A percentile compares a stretch with the other conserved stretches of the same genome.
phyloP scores from a whole-genome alignment of 805 yeast genomes.

The Jamesozyma spencerorum region DNA sequence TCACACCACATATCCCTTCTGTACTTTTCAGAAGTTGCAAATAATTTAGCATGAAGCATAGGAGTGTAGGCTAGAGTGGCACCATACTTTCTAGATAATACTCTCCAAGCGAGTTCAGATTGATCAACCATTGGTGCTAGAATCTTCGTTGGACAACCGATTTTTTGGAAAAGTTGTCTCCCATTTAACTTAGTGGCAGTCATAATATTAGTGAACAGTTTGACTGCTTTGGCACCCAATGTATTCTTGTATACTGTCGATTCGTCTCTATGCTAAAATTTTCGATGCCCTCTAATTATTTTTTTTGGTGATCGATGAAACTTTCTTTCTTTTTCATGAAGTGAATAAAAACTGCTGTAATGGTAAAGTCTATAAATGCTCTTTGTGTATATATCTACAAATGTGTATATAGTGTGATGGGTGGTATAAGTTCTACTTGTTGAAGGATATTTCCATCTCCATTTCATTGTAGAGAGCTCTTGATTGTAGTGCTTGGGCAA shows the following conservation, averaged over 20 bases:
- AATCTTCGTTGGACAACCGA: constrained; percentile 71
- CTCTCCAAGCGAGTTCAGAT: constrained; percentile 91
- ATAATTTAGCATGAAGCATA: constrained; percentile 88
- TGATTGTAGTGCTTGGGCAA: constrained; percentile 69
- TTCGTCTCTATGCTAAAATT: no score
- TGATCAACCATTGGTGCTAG: constrained; percentile 99
- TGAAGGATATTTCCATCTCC: not conserved
- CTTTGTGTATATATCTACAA: not conserved
- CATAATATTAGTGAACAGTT: not conserved
- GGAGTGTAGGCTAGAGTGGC: constrained; percentile 94
- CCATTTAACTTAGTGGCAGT: constrained; percentile 37
- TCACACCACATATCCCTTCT: constrained; percentile 64
- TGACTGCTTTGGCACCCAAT: no score
- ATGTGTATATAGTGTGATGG: no score
- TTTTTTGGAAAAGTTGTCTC: constrained; percentile 54
- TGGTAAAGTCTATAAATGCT: no score
- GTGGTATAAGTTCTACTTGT: not conserved
- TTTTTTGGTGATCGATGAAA: no score
- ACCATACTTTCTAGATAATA: constrained; percentile 76
- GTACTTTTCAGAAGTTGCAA: constrained; percentile 77
- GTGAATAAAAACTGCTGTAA: no score
- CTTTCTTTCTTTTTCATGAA: no score
- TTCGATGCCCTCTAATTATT: not conserved
- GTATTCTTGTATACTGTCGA: no score
- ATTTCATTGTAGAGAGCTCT: constrained; percentile 38